Percentiles rank a stretch among this genome's conserved stretches.
These are phyloP conservation scores for Cyclostephanos invisitatus DNA, from an alignment of 108 stramenopile genomes.

Conservation along the genomic window DNA sequence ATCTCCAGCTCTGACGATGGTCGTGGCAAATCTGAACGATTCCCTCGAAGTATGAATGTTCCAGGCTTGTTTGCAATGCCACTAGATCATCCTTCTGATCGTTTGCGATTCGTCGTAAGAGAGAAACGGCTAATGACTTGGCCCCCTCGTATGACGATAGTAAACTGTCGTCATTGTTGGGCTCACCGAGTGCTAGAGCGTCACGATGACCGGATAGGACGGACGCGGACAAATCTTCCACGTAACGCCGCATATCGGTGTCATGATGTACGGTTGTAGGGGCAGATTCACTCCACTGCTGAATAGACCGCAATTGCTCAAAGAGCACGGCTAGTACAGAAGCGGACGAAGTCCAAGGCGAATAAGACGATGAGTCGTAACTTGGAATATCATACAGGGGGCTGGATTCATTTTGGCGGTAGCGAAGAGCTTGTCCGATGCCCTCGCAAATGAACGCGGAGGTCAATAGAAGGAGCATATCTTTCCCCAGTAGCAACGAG, in stretches of 20 bases:
- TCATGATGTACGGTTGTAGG: conserved; percentile 12
- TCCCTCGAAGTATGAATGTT: conserved; percentile 41
- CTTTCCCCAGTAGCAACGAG: neutral
- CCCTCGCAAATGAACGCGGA: conserved; percentile 27
- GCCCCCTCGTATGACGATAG: conserved; percentile 30
- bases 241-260: conserved; percentile 8
- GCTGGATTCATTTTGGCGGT: conserved; percentile 26
- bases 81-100: conserved; percentile 26
- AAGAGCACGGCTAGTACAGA: conserved; percentile 25
- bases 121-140: conserved; percentile 28
- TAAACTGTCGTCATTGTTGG: conserved; percentile 5
- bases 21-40: conserved; percentile 53
- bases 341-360: conserved; percentile 37
- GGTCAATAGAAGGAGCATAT: conserved; percentile 13
- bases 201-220: conserved; percentile 25
- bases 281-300: conserved; percentile 6
- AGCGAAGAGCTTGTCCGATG: conserved; percentile 32
- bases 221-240: conserved; percentile 33
- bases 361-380: conserved; percentile 3
- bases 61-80: conserved; percentile 32
- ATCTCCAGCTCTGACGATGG: conserved; percentile 42
- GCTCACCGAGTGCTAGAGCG: neutral
- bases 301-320: conserved; percentile 17
- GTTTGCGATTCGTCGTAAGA: conserved; percentile 33
- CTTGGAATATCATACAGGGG: conserved; percentile 35